Evolutionary conservation across 495 filamentous ascomycete species (phyloP).

Genomic region (Trichodelitschia bisporula): DNA sequence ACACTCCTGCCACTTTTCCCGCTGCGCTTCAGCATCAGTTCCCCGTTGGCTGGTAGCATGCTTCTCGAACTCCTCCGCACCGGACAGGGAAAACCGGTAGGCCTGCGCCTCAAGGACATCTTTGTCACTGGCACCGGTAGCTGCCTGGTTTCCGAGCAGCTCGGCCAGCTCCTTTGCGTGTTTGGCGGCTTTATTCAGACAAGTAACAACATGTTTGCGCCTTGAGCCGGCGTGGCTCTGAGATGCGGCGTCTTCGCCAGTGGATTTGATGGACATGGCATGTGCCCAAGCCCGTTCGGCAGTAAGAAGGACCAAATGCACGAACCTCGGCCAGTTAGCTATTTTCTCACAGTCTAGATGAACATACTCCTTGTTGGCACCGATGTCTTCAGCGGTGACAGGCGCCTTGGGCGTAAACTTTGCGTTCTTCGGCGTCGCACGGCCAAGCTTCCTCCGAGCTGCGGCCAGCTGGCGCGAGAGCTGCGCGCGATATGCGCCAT

Average conservation of each 20-base stretch:
- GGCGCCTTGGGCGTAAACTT: slow-evolving; percentile 54
- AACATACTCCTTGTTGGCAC: slow-evolving; percentile 42
- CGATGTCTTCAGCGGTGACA: slow-evolving; percentile 56
- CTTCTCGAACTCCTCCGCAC: slow-evolving; percentile 62
- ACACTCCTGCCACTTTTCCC: slow-evolving; percentile 47
- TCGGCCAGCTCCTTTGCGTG: slow-evolving; percentile 42
- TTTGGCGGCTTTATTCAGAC: slow-evolving; percentile 52
- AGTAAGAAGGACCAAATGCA: slow-evolving; percentile 54
- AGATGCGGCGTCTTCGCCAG: slow-evolving; percentile 39
- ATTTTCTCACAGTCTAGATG: neutral
- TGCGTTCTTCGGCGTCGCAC: slow-evolving; percentile 55
- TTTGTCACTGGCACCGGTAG: slow-evolving; percentile 35
- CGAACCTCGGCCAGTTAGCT: slow-evolving; percentile 27
- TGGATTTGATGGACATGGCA: slow-evolving; percentile 80
- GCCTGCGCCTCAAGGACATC: slow-evolving; percentile 73
- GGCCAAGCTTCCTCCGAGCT: slow-evolving; percentile 59
- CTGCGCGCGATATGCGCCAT: slow-evolving; percentile 60
- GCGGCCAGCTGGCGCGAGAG: slow-evolving; percentile 61
- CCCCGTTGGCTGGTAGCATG: slow-evolving; percentile 18
- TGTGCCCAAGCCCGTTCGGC: slow-evolving; percentile 91
- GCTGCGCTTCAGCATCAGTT: slow-evolving; percentile 5
- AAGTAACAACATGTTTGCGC: slow-evolving; percentile 66
- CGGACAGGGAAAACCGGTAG: slow-evolving; percentile 50
- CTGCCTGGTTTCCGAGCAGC: slow-evolving; percentile 30
- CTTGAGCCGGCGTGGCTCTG: slow-evolving; percentile 56